Evolutionary conservation across 768 basidiomycete genomes (phyloP), one percentile per base, ranked within the genome.

Genomic region (Tephrocybe rancida): DNA sequence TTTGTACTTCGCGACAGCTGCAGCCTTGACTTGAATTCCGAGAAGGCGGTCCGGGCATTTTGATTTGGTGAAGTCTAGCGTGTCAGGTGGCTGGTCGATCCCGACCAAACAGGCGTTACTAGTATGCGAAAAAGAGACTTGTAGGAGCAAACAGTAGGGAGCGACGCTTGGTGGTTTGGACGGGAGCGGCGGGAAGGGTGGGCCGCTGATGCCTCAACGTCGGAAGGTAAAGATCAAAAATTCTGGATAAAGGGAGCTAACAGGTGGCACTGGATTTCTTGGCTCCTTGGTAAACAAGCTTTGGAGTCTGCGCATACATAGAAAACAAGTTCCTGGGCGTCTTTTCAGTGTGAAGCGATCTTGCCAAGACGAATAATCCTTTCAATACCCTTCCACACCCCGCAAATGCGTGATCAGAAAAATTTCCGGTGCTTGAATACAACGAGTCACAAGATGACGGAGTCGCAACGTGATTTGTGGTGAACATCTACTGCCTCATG

Each of bases 141-240:
- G 35, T 13, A 13, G n/a, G 11, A 16, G 4, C 35, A 37, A 16
- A 16, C 5, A 13, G 7, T 16, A 37, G 7, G 7, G 5, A 16
- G n/a, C 14, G 35, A 7, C n/a, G 35, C 11, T 16, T n/a, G 29
- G 46, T 42, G 25, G 26, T 24, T 25, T 19, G 10, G 13, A 35
- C 39, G n/a, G 48, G 37, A 9, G 2, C 22, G 11, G 16, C 44
- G 52, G 52, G 21, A 46, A 53, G 35, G 27, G 44, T 38, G 52
- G 52, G 52, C 52, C 52, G 52, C 35, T 29, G 24, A 34, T 53
- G 52, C 24, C 52, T 53, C 44, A 53, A 53, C 25, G 27, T 53
- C 52, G 52, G 52, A 53, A 53, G n/a, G 44, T 46, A 42, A 32
- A 46, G 3, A 53, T 53, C 52, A 53, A 46, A 46, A n/a, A 19